Evolutionary conservation across 805 yeast species (phyloP).

Genomic region (Monosporozyma aquatica): DNA sequence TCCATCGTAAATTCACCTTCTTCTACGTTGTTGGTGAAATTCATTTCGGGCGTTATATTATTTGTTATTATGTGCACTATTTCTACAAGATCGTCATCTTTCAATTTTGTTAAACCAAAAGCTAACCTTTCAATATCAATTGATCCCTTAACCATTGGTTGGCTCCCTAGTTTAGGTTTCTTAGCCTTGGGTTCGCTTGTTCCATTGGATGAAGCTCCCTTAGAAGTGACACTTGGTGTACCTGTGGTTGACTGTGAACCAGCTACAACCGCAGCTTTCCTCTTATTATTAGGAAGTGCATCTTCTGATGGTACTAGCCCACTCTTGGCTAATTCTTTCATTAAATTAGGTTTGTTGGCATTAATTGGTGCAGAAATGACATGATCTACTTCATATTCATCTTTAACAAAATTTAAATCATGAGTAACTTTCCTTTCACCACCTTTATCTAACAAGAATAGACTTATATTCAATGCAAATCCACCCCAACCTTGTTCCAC

Average conservation of each 20-base stretch:
- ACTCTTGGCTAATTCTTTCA: constrained; percentile 63
- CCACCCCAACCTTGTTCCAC: constrained; percentile 99
- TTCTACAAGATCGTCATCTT: constrained; percentile 86
- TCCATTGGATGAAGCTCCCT: too few species aligned
- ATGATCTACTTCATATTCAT: constrained; percentile 71
- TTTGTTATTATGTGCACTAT: constrained; percentile 98
- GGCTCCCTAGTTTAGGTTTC: constrained; percentile 38
- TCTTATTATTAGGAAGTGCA: constrained; percentile 18
- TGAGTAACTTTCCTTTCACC: constrained; percentile 85
- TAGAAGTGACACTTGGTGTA: too few species aligned
- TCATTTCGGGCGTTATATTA: constrained; percentile 90
- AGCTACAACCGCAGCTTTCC: constrained; percentile 16
- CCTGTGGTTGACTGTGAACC: too few species aligned
- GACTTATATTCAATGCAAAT: constrained; percentile 74
- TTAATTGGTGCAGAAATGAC: constrained; percentile 54
- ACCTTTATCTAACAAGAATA: constrained; percentile 71
- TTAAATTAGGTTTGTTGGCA: constrained; percentile 60
- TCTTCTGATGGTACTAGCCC: constrained; percentile 48
- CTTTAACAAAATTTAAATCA: constrained; percentile 78
- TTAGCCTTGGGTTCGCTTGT: constrained; percentile 35
- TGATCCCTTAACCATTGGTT: constrained; percentile 51
- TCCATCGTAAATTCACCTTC: constrained; percentile 98
- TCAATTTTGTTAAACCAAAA: constrained; percentile 75
- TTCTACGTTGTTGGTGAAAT: constrained; percentile 88
- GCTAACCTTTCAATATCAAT: constrained; percentile 89